Base-by-base conservation (phyloP, 2,329 filamentous ascomycete genomes). In the Ophiostoma sp. region DNA sequence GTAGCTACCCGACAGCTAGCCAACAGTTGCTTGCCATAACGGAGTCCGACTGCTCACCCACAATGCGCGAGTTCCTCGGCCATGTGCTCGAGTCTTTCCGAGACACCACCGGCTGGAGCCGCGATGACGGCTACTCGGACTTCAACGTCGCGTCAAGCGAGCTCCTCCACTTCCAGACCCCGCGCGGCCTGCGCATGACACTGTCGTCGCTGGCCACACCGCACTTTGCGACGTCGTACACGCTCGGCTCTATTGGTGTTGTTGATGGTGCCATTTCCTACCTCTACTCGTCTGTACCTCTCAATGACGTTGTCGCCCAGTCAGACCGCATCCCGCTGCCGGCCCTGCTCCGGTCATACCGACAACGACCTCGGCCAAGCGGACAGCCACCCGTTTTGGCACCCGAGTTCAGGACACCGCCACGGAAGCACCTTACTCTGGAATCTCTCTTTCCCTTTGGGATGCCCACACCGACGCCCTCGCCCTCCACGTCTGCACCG, bases 251-350 rank as follows among this genome's bases (percentile, higher is more conserved):
- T 60, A 86, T 96, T 20, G 95, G 94, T 72, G 85, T 96, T 48
- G 94, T 99, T 68, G 94, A 98, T 81, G 95, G 95, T 78, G 97
- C 93, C n/a, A 87, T 99, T 71, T 96, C 94, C 17, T 99, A 98
- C 80, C 87, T 99, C 69, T 98, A 96, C 82, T 96, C 93, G 67
- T 96, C 93, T 2, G 84, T 95, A 10, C 89, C 93, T 15, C 85
- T 98, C 70, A 81, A 84, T 54, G 83, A 89, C 68, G 73, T 93
- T 84, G 79, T 83, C 13, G 87, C 85, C 13, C 86, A 88, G 79
- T 96, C 92, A 75, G 88, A 89, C 67, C 82, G 86, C 31, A 89
- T 97, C 52, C 88, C 93, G 17, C 83, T 99, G 11, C 89, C 89
- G 41, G 86, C 89, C 74, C 85, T 97, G 31, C 87, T 97, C 67